These are phyloP conservation scores for Yarrowia deformans DNA, from an alignment of 805 yeast genomes.

Conservation along the genomic window DNA sequence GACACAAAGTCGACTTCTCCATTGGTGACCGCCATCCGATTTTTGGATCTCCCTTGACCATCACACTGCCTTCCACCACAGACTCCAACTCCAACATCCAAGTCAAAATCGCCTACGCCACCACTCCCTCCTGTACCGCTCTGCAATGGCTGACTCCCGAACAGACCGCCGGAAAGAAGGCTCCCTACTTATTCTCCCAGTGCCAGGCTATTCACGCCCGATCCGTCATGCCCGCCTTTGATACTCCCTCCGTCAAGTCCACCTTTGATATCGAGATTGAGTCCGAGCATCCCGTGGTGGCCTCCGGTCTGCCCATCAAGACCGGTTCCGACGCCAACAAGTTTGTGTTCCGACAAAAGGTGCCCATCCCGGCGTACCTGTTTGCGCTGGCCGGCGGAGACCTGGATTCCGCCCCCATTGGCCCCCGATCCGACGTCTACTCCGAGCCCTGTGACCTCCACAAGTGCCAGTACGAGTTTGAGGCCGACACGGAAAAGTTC, in stretches of 20 bases:
- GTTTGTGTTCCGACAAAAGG: conserved; percentile 69
- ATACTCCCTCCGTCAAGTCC: conserved; percentile 85
- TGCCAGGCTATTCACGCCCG: conserved; percentile 93
- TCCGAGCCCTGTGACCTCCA: conserved; percentile 74
- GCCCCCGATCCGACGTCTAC: conserved; percentile 86
- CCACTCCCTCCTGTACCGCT: conserved; percentile 82
- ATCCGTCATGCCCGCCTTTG: conserved; percentile 86
- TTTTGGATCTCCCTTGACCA: conserved; percentile 56
- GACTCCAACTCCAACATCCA: conserved; percentile 16
- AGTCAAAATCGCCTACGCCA: conserved; percentile 60
- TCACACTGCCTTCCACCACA: conserved; percentile 44
- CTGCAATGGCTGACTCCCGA: conserved; percentile 81
- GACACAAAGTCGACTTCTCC: conserved; percentile 47
- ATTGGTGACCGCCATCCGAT: conserved; percentile 51
- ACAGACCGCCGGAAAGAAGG: conserved; percentile 73
- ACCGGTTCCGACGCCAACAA: conserved; percentile 42
- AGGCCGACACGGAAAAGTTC: conserved; percentile 76
- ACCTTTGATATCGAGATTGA: conserved; percentile 63
- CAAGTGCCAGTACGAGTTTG: conserved; percentile 79
- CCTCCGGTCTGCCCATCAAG: conserved; percentile 60
- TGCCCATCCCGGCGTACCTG: conserved; percentile 86
- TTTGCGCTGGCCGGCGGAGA: conserved; percentile 88
- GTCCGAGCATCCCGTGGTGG: conserved; percentile 73
- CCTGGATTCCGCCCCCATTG: conserved; percentile 68
- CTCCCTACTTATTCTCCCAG: conserved; percentile 83